A percentile compares a stretch with the other conserved stretches of the same genome.
These are phyloP conservation scores for Podaxis sp. DNA, from an alignment of 768 basidiomycete species.

Conservation along the genomic window DNA sequence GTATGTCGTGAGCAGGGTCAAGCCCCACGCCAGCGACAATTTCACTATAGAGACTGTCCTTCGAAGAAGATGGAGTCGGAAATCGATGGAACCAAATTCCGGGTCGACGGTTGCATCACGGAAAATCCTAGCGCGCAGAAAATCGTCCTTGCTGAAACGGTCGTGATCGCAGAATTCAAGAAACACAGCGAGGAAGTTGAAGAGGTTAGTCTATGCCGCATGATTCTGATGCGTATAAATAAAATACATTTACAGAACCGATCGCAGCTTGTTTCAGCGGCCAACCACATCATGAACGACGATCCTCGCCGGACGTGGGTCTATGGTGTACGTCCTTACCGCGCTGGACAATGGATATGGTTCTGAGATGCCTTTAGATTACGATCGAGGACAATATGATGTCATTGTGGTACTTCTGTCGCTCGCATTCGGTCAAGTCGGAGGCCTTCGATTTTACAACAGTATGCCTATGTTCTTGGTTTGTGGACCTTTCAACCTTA, in stretches of 20 bases:
- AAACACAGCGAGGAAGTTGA: no score
- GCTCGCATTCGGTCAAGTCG: constrained; percentile 7
- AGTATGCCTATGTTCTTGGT: not conserved
- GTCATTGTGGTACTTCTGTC: constrained; percentile 13
- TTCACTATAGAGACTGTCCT: no score
- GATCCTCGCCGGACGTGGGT: constrained; percentile 1
- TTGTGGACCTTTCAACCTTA: not conserved
- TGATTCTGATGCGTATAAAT: no score
- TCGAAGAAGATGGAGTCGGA: no score
- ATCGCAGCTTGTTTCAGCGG: not conserved
- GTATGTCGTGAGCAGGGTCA: no score
- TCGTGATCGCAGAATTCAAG: no score
- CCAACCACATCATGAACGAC: constrained; percentile 1
- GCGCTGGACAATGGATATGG: not conserved
- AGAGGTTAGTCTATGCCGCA: no score
- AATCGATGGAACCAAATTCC: no score
- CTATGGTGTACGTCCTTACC: not conserved
- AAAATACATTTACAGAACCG: not conserved
- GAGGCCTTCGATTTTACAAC: not conserved
- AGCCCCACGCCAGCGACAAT: no score
- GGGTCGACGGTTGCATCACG: no score
- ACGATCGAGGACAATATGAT: constrained; percentile 9
- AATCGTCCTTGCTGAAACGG: no score
- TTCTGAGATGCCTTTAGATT: not conserved
- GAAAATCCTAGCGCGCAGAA: no score